Base-by-base conservation (phyloP, 805 yeast genomes). In the Myxozyma monticola region DNA sequence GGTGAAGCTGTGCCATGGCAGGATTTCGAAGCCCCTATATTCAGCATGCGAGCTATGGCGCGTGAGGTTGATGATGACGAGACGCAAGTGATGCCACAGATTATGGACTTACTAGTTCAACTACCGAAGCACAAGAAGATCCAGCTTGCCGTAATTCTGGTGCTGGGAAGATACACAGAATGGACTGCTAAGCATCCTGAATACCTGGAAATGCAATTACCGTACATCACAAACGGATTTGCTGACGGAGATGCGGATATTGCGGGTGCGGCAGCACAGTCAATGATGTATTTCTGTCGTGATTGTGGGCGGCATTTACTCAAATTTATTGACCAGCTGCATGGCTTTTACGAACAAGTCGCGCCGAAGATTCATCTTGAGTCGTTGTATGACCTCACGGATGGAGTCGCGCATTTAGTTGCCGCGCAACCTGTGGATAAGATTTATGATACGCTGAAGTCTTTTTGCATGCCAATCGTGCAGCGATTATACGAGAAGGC, bases 121-220 rank as follows among this genome's bases (percentile, higher is more conserved):
- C 71, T 88, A 47, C 96, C 97, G 0, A 91, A 87, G 59, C 89
- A 88, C 63, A 82, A 85, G 18, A 87, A 88, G 64, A 80, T 93
- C 44, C 77, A 96, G 66, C 93, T 91, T 64, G 95, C 98, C 5
- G 89, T 96, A 1, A 88, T 96, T 0, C 75, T 93, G 63, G 96
- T 93, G 1, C 71, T 93, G 35, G 98, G 99, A n/a, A 76, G 99
- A 61, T 93, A 93, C 67, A 87, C 98, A 1, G 88, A 85, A 69
- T 93, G 99, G 97, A 88, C 98, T 0, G 73, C 89, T 3, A 77
- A 80, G 59, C 95, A 93, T 68, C 89, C 95, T 3, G 84, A 85
- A 54, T 84, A 75, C 60, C 73, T 95, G 52, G 93, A 87, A 67
- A 77, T 81, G 41, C 96, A 90, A 67, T 75, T 93, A 49, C 82